Evolutionary conservation across 129 eudicot species (phyloP), one percentile per base, ranked within the genome.

Genomic region (Pittosporum tobira): DNA sequence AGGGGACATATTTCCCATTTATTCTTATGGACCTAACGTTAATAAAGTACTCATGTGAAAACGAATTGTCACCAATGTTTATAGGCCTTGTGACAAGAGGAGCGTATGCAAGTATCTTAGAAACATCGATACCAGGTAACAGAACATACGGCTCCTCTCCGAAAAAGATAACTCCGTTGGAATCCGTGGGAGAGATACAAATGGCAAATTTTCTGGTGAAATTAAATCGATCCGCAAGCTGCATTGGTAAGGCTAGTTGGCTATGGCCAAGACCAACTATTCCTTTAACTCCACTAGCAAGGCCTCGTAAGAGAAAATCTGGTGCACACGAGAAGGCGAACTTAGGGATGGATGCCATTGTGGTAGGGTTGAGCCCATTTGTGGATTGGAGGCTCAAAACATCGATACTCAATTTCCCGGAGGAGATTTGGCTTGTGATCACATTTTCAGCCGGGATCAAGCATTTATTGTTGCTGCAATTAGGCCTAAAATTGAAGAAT

Each of bases 111-210:
- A 65, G 70, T 25, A 65, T 18, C 20, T 65, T 65, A 7, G 70
- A 65, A 25, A 65, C 52, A 19, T 65, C 70, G 1, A 65, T 65
- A 12, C 70, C 70, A 7, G 70, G 70, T 6, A 50, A 42, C 13
- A 65, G 19, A 10, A 25, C 70, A 42, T 65, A 65, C 52, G 70
- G 70, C 15, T 58, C 70, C 15, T 65, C 62, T 30, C 70, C 70
- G 16, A 65, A 23, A 16, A 65, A 65, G 24, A 65, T 37, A 1
- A 65, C 70, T 6, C 70, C 70, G 3, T 19, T 30, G 3, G 42
- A 6, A 12, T 38, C 3, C 9, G 2, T 13, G 0, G 70, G 62
- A 36, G 68, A 25, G 11, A 46, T 19, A 13, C 66, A 61, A 18
- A 61, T 46, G 56, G 66, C 56, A 6, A 61, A 61, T 46, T 61